These are phyloP conservation scores for Solanum stenotomum DNA, from an alignment of 257 asterid genomes.

Conservation along the genomic window DNA sequence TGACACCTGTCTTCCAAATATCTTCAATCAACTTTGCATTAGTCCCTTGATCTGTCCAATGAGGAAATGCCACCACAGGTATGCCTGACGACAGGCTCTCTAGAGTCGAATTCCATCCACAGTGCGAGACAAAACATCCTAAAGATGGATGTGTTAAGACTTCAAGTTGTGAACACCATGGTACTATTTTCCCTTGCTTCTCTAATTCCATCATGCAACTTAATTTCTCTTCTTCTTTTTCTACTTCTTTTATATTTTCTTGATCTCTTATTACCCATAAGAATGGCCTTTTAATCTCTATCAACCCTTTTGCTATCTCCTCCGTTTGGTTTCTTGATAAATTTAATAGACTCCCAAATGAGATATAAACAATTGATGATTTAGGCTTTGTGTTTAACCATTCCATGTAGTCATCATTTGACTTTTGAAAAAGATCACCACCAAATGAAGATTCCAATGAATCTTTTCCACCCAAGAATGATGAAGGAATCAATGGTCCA, in stretches of 20 bases:
- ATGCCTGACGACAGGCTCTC: slow-evolving; percentile 14
- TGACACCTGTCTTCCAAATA: slow-evolving; percentile 19
- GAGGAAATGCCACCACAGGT: slow-evolving; percentile 23
- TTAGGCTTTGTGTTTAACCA: slow-evolving; percentile 18
- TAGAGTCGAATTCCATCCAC: slow-evolving; percentile 30
- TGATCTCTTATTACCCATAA: slow-evolving; percentile 26
- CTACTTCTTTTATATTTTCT: background rate
- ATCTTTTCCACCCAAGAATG: slow-evolving; percentile 6
- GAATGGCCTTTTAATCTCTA: slow-evolving; percentile 10
- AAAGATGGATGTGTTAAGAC: slow-evolving; percentile 17
- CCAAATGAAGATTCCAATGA: background rate
- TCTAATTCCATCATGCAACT: slow-evolving; percentile 12
- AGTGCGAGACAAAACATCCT: slow-evolving; percentile 28
- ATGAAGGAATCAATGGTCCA: slow-evolving; percentile 30
- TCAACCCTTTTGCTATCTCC: slow-evolving; percentile 13
- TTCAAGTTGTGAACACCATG: slow-evolving; percentile 32
- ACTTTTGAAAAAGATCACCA: slow-evolving; percentile 5
- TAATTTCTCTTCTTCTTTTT: background rate
- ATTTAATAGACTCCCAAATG: slow-evolving; percentile 20
- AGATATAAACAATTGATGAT: slow-evolving; percentile 17
- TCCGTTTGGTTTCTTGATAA: slow-evolving; percentile 9
- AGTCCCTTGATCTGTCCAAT: slow-evolving; percentile 24
- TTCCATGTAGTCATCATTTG: slow-evolving; percentile 2
- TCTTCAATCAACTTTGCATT: slow-evolving; percentile 19
- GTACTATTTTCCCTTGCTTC: slow-evolving; percentile 18